Evolutionary conservation across 1,139 yeast species (phyloP).

Genomic region (Candida sanyaensis): DNA sequence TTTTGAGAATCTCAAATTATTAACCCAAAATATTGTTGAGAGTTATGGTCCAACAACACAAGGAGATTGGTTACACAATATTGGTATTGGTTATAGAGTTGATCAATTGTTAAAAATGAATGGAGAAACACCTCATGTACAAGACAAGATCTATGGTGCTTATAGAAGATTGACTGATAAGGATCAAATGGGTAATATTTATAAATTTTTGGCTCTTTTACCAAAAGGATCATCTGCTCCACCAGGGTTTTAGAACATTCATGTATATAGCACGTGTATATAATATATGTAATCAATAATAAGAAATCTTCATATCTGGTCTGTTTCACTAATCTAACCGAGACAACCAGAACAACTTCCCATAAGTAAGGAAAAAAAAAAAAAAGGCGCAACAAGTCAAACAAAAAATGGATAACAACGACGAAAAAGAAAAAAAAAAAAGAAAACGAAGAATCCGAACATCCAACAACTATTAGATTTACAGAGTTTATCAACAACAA

Average conservation of each 20-base stretch:
- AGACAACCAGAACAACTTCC: too few species aligned
- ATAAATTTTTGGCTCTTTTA: constrained; percentile 68
- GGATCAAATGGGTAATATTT: constrained; percentile 73
- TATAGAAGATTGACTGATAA: constrained; percentile 67
- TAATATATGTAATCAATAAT: not conserved
- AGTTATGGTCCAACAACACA: constrained; percentile 69
- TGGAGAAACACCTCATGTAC: constrained; percentile 30
- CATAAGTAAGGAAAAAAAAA: not conserved
- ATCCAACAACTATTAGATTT: not conserved
- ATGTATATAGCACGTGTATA: not conserved
- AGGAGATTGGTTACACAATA: constrained; percentile 75
- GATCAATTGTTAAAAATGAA: constrained; percentile 47
- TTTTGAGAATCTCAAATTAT: constrained; percentile 52
- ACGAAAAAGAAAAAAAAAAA: not conserved
- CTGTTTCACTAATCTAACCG: too few species aligned
- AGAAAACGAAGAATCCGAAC: not conserved
- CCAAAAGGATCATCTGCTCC: constrained; percentile 47
- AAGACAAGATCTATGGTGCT: constrained; percentile 53
- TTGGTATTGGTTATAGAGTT: constrained; percentile 78
- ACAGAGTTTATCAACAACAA: not conserved
- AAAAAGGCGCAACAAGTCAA: not conserved
- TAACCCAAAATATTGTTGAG: constrained; percentile 13
- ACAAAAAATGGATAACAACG: not conserved
- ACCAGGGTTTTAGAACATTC: constrained; percentile 31
- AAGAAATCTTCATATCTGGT: too few species aligned